Base-by-base conservation (phyloP, 2,329 filamentous ascomycete genomes). In the Aotearoamyces nothofagi region DNA sequence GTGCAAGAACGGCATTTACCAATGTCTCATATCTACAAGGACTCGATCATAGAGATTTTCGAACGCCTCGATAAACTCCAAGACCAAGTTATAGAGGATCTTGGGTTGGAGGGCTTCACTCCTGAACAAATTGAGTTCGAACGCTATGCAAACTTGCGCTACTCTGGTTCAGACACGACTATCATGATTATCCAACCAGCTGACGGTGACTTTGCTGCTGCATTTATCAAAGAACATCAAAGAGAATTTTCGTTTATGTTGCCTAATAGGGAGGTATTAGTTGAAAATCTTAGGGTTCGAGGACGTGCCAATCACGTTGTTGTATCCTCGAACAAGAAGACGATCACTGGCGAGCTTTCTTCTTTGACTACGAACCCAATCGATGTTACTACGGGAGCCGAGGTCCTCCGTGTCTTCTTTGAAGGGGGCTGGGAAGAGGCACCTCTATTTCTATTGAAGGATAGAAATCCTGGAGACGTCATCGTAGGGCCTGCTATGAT, bases 221-320 rank as follows among this genome's bases (percentile, higher is more conserved):
- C 80, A 0, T 93, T 93, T 44, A 61, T 87, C 19, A 69, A 71
- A 41, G 79, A 92, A 41, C 86, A 94, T 45, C 72, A 80, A 24
- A 81, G 86, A 44, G 84, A 93, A 45, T 93, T 93, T 46, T 81
- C 81, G 1, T 93, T 93, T 46, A 87, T 78, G 0, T 59, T 92
- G 1, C 69, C 70, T 15, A 78, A 87, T 32, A 64, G 83, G 27
- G 80, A 92, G 39, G 79, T 92, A 33, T 81, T 92, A 17, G 65
- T 93, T 8, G 84, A 92, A 34, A 83, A 92, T 47, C 77, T 92
- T 7, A 72, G 84, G 22, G 79, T 84, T 5, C 66, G 86, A 30
- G 82, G 82, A 87, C 92, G 35, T 83, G 81, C 24, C 87, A 82
- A 26, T 87, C 81, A 60, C 84, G 80, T 23, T 84, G 83, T 49